Evolutionary conservation across 2,329 filamentous ascomycete genomes (phyloP).

Genomic region (Fusarium sterilihyphosum): DNA sequence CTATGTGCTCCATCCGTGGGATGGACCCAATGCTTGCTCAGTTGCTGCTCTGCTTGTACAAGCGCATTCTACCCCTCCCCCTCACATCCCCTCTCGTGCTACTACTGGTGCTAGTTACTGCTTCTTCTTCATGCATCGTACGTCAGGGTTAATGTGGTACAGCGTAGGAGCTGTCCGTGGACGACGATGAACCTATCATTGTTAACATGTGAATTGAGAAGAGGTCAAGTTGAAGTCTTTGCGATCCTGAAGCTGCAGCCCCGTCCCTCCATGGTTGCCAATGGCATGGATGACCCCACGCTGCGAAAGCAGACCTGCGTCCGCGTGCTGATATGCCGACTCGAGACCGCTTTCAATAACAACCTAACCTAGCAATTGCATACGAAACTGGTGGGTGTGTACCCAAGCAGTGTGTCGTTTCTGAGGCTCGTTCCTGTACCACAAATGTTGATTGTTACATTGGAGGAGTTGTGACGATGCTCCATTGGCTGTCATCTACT

Average conservation of each 20-base stretch:
- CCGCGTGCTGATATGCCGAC: slow-evolving; percentile 39
- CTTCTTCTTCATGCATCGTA: slow-evolving; percentile 28
- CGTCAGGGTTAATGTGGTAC: slow-evolving; percentile 33
- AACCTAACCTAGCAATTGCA: neutral
- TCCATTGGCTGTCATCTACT: neutral
- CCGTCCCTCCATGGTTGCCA: slow-evolving; percentile 9
- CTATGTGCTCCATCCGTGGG: slow-evolving; percentile 3
- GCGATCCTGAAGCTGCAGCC: slow-evolving; percentile 29
- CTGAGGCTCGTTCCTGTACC: slow-evolving; percentile 7
- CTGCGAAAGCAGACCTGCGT: slow-evolving; percentile 18
- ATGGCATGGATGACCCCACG: slow-evolving; percentile 35
- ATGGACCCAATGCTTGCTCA: slow-evolving; percentile 13
- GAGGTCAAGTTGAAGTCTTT: slow-evolving; percentile 30
- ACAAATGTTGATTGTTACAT: neutral
- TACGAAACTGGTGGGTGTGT: neutral
- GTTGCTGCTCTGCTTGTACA: neutral
- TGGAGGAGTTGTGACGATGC: neutral
- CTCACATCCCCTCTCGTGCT: slow-evolving; percentile 14
- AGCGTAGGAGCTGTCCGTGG: slow-evolving; percentile 24
- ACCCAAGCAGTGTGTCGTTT: slow-evolving; percentile 16
- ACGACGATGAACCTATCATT: slow-evolving; percentile 46
- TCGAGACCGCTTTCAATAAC: slow-evolving; percentile 21
- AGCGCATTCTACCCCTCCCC: slow-evolving; percentile 35
- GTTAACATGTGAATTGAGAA: slow-evolving; percentile 42
- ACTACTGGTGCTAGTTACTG: neutral